Evolutionary conservation across 495 filamentous ascomycete genomes (phyloP).

Genomic region (Talaromyces stipitatus): DNA sequence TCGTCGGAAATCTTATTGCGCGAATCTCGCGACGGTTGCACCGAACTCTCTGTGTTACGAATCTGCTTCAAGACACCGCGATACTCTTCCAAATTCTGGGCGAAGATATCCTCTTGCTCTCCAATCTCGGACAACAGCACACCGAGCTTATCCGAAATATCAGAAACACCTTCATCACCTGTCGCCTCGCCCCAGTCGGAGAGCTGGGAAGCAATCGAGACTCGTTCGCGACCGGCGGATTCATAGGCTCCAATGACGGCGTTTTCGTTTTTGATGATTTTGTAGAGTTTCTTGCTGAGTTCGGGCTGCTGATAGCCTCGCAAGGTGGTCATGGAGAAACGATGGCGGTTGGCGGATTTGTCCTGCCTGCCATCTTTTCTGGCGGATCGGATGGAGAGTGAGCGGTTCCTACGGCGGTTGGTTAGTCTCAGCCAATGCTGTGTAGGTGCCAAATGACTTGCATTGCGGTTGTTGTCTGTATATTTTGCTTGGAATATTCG

Average conservation of each 20-base stretch:
- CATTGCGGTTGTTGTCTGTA: background rate
- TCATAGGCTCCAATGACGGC: constrained; percentile 75
- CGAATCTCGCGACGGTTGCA: constrained; percentile 84
- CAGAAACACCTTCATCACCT: constrained; percentile 74
- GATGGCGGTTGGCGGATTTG: constrained; percentile 37
- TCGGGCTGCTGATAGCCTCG: constrained; percentile 77
- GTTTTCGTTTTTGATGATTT: constrained; percentile 89
- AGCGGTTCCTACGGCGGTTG: constrained; percentile 44
- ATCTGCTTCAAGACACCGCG: constrained; percentile 78
- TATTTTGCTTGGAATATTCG: background rate
- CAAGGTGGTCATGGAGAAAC: constrained; percentile 74
- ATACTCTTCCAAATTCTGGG: constrained; percentile 77
- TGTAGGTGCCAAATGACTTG: background rate
- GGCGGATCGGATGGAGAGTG: constrained; percentile 51
- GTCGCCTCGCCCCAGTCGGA: constrained; percentile 94
- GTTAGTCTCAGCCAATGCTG: background rate
- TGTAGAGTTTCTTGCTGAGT: constrained; percentile 74
- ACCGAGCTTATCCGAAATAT: constrained; percentile 89
- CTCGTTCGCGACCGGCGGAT: constrained; percentile 69
- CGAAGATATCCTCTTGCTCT: constrained; percentile 84
- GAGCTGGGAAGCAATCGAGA: constrained; percentile 80
- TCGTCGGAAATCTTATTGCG: constrained; percentile 82
- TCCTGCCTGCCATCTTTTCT: constrained; percentile 31
- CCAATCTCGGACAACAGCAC: constrained; percentile 87
- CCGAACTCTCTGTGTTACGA: constrained; percentile 81